A percentile compares a stretch with the other conserved stretches of the same genome.
Conservation (phyloP, 2,329 filamentous ascomycete species). For the Calonectria ilicicola region DNA sequence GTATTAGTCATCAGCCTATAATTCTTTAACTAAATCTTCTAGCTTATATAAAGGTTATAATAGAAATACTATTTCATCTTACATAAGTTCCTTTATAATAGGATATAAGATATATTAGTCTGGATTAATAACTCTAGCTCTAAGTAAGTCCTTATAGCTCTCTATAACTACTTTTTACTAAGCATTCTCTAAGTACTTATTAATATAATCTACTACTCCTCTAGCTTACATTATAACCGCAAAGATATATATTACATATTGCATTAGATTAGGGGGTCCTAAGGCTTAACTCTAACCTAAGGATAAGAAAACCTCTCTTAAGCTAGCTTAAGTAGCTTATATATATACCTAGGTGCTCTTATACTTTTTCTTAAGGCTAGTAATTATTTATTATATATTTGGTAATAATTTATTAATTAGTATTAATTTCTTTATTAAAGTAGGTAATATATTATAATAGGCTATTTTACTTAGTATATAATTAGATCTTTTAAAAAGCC, state of each 20-base stretch:
- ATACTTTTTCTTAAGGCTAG: not conserved
- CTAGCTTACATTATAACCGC: not conserved
- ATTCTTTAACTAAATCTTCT: not conserved
- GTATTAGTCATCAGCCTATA: not conserved
- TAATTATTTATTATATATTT: not conserved
- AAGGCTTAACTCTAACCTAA: not conserved
- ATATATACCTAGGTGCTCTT: not conserved
- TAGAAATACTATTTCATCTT: not conserved
- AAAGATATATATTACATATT: constrained; percentile 1
- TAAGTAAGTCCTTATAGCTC: not conserved
- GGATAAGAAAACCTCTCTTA: not conserved
- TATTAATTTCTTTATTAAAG: not conserved
- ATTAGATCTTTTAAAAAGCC: not conserved
- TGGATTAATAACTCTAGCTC: not conserved
- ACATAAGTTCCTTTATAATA: constrained; percentile 2
- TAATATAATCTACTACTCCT: not conserved
- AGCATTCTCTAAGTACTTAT: not conserved
- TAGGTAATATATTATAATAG: not conserved
- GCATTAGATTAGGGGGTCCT: not conserved
- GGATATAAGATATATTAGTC: constrained; percentile 12
- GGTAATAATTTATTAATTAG: not conserved
- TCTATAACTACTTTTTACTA: not conserved
- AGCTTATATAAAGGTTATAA: not conserved
- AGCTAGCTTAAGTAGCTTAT: not conserved
- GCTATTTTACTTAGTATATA: not conserved